Base-by-base conservation (phyloP, 495 filamentous ascomycete species). In the Lineolata rhizophorae region DNA sequence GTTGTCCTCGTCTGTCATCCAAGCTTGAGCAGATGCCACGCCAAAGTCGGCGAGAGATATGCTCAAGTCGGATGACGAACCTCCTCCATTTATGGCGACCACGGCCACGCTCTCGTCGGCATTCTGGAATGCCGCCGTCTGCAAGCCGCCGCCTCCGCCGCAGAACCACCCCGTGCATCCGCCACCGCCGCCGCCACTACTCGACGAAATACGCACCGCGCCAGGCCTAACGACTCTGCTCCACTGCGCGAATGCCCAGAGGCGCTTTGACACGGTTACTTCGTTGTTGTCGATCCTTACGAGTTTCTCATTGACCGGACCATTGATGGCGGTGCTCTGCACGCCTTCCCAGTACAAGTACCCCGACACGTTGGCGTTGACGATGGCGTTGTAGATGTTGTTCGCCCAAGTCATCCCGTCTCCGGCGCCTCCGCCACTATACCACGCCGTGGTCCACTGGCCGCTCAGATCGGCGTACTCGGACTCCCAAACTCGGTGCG, bases 331-430 rank as follows among this genome's bases (percentile, higher is more conserved):
- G 27, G 43, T 45, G 8, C 48, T 47, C 22, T 25, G 22, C 12
- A 12, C 8, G 22, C 22, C 8, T 12, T 12, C 8, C 22, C 22
- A 25, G 22, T 25, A 12, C 22, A 25, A 25, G 22, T 25, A 25
- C 8, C 22, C 22, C 8, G 22, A 25, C 8, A 12, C 12, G 22
- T 25, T 12, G 22, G 8, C 12, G 22, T 25, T 25, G 12, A 25
- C 22, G 12, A 25, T 8, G 12, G 22, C 22, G 12, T 25, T 25
- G 22, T 25, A 51, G 21, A 67, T 61, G 31, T 57, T 52, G 34
- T 54, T 58, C 1, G 67, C 67, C 67, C 67, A 72, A 1, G 57
- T 58, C 27, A 61, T 42, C 2, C 64, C 65, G 34, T 72, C 65
- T 13, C 57, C 56, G 3, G 46, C 39, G 9, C 39, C 53, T 12